These are phyloP conservation scores for Arthrobotrys sinensis DNA, from an alignment of 2,329 filamentous ascomycete genomes.

Conservation along the genomic window DNA sequence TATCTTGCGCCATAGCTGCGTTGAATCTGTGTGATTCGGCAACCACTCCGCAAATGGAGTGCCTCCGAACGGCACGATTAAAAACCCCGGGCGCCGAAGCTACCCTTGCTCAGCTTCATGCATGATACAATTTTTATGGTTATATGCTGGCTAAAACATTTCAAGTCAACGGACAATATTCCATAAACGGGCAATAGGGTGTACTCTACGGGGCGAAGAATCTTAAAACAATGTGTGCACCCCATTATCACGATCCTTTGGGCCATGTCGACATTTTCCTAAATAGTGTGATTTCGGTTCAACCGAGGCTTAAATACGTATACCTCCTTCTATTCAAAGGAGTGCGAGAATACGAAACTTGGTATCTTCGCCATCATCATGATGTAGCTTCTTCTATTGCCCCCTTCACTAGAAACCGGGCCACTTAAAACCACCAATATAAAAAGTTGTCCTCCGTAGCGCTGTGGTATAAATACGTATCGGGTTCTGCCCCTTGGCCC, in stretches of 20 bases:
- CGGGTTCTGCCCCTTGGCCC: background rate
- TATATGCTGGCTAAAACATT: background rate
- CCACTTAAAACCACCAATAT: background rate
- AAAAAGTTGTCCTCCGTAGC: background rate
- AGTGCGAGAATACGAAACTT: conserved; percentile 9
- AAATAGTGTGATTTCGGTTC: conserved; percentile 32
- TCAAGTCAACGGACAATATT: conserved; percentile 26
- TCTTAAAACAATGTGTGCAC: no score
- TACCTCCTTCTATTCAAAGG: conserved; percentile 3
- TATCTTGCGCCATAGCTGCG: no score
- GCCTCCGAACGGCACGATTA: conserved; percentile 16
- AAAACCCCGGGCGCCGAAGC: conserved; percentile 9
- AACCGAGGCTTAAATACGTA: conserved; percentile 35
- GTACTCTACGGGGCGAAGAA: no score
- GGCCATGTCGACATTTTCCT: no score
- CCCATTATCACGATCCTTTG: conserved; percentile 9
- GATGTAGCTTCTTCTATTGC: conserved; percentile 1
- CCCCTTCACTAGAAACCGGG: background rate
- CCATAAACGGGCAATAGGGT: conserved; percentile 41
- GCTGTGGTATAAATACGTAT: conserved; percentile 6
- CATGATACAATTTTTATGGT: background rate
- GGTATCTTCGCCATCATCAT: conserved; percentile 1
- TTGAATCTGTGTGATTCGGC: conserved; percentile 18
- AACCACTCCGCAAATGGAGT: conserved; percentile 5
- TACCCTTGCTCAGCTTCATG: background rate